Base-by-base conservation (phyloP, 371 early-diverging fungal genomes). In the Batkoa obscura region DNA sequence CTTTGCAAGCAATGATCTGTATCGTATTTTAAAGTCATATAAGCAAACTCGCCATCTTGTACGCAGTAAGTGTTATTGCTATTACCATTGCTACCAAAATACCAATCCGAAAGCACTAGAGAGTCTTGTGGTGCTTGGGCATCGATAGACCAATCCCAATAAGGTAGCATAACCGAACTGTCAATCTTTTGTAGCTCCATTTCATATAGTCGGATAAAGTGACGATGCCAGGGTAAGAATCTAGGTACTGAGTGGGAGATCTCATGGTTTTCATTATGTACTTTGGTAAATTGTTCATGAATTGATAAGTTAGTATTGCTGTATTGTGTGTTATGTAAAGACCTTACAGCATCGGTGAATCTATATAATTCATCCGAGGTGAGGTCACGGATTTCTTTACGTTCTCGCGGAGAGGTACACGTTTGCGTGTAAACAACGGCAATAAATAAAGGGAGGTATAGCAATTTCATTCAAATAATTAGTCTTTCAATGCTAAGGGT, bases 131-230 rank as follows among this genome's bases (percentile, higher is more conserved):
- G 61, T 23, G 42, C 31, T 37, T 60, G 56, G 1, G 64, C 55
- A 47, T 67, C 63, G n/a, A 59, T 13, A 10, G 49, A 54, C 73
- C 73, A 75, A 53, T 78, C 69, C 79, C 76, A 76, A 59, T 69
- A 79, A 10, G 79, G 75, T 32, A 76, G 58, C 12, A 50, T 55
- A 23, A 76, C 63, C 6, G 47, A 33, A 3, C 70, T 60, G 57
- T 75, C 67, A 41, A 68, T 59, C 23, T 48, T 36, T 30, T 63
- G 59, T 8, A 72, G 52, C 23, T 56, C 56, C 2, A 35, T n/a
- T 56, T 75, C 73, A 43, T 60, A 67, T 0, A 55, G 33, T 2
- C 37, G 49, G n/a, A 71, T 33, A 50, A 64, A 69, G 41, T 30
- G 6, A 30, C 75, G 60, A 48, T 75, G 75, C 68, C 67, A 71